These are phyloP conservation scores for Colletotrichum camelliae DNA, from an alignment of 2,329 filamentous ascomycete genomes.

Conservation along the genomic window DNA sequence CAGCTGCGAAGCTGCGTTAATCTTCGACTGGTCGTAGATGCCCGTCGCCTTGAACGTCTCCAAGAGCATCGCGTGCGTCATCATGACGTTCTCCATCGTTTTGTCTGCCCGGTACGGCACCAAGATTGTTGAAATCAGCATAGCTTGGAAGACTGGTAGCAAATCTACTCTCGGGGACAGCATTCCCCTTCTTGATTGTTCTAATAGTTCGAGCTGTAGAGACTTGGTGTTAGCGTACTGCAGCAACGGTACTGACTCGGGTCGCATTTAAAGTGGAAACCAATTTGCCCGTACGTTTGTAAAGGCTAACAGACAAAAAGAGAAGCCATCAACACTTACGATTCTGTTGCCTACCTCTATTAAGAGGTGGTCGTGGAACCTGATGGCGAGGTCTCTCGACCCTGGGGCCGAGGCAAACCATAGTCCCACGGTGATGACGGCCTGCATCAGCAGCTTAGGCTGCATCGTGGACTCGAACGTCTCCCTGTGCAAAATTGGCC, in stretches of 20 bases:
- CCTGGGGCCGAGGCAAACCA: neutral
- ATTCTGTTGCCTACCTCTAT: neutral
- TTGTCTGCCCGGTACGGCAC: constrained; percentile 11
- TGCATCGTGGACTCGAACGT: neutral
- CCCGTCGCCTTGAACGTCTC: constrained; percentile 8
- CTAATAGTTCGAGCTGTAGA: neutral
- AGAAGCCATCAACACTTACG: neutral
- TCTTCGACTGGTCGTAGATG: neutral
- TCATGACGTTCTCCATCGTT: constrained; percentile 7
- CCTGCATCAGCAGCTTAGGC: neutral
- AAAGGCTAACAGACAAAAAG: neutral
- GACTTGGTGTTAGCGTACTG: neutral
- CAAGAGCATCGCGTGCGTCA: constrained; percentile 4
- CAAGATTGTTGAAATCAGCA: constrained; percentile 1
- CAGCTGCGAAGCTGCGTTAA: neutral
- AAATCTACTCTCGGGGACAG: neutral
- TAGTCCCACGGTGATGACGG: constrained; percentile 1
- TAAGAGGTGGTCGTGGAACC: neutral
- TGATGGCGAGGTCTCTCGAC: neutral
- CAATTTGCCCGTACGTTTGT: neutral
- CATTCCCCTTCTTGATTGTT: constrained; percentile 1
- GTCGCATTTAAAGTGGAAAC: neutral
- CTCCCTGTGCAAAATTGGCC: constrained; percentile 11
- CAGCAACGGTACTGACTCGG: neutral
- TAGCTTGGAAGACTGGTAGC: constrained; percentile 2